These are phyloP conservation scores for Claviceps monticola DNA, from an alignment of 2,329 filamentous ascomycete species.

Conservation along the genomic window DNA sequence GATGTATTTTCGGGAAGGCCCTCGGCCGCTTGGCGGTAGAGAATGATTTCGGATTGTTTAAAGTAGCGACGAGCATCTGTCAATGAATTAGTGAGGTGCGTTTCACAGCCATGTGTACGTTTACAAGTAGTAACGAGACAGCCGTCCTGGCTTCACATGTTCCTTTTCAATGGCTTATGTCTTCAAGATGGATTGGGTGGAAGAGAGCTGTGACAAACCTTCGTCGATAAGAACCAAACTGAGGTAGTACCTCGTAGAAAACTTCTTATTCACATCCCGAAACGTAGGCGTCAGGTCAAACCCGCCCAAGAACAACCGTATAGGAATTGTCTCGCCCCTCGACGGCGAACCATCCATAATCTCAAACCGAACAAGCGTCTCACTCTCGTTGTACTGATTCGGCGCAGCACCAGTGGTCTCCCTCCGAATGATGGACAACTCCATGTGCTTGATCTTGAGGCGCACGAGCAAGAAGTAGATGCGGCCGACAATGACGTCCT, in stretches of 20 bases:
- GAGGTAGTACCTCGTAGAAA: conserved; percentile 94
- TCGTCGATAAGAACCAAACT: conserved; percentile 93
- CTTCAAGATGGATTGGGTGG: too few species aligned
- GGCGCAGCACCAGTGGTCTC: conserved; percentile 94
- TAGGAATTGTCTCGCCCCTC: conserved; percentile 86
- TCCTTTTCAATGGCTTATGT: too few species aligned
- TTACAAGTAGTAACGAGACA: too few species aligned
- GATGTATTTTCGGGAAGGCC: conserved; percentile 18
- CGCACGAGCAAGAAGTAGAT: conserved; percentile 97
- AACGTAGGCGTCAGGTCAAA: conserved; percentile 98
- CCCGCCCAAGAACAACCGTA: conserved; percentile 88
- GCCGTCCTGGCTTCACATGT: too few species aligned
- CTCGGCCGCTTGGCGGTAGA: conserved; percentile 70
- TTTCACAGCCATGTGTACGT: too few species aligned
- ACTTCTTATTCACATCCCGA: conserved; percentile 99
- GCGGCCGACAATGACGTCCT: conserved; percentile 94
- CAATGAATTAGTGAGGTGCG: neutral
- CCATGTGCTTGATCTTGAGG: conserved; percentile 99
- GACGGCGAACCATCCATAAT: conserved; percentile 99
- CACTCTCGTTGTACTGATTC: conserved; percentile 99
- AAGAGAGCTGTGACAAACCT: conserved; percentile 36
- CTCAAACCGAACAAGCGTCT: conserved; percentile 95
- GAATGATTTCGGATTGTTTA: conserved; percentile 96
- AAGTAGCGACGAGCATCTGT: conserved; percentile 91
- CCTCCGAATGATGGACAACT: conserved; percentile 89